Evolutionary conservation across 2,329 filamentous ascomycete genomes (phyloP).

Genomic region (Dryadomyces sulphureus): DNA sequence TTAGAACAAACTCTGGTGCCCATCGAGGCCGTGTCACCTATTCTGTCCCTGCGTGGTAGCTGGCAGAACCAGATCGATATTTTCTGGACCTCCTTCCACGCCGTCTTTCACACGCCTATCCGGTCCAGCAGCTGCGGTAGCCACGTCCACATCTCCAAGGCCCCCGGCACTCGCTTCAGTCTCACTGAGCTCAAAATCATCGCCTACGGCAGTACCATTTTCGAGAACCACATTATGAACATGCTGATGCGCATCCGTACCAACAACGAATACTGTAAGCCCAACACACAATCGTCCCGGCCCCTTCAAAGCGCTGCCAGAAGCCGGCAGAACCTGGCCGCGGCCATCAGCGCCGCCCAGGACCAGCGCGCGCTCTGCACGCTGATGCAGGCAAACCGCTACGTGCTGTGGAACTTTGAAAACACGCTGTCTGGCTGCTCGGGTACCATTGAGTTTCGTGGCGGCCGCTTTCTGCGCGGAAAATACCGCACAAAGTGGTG

Average conservation of each 20-base stretch:
- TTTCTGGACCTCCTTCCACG: slow-evolving; percentile 26
- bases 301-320: not conserved
- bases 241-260: slow-evolving; percentile 19
- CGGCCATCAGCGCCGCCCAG: not conserved
- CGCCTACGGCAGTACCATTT: slow-evolving; percentile 20
- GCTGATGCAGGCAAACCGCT: slow-evolving; percentile 23
- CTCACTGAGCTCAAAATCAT: slow-evolving; percentile 21
- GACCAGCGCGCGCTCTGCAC: slow-evolving; percentile 13
- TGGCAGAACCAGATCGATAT: slow-evolving; percentile 20
- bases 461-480: slow-evolving; percentile 12
- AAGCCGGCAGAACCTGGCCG: not conserved
- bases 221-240: slow-evolving; percentile 20
- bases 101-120: slow-evolving; percentile 22
- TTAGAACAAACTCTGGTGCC: slow-evolving; percentile 21
- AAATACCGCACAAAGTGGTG: not conserved
- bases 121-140: slow-evolving; percentile 21
- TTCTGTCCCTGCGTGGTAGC: slow-evolving; percentile 20
- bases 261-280: slow-evolving; percentile 21
- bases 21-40: slow-evolving; percentile 26
- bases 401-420: slow-evolving; percentile 26
- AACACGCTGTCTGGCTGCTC: slow-evolving; percentile 16
- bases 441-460: slow-evolving; percentile 25
- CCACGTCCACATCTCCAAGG: slow-evolving; percentile 23
- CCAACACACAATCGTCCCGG: slow-evolving; percentile 17
- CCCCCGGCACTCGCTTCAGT: slow-evolving; percentile 21